Percentiles rank a stretch among this genome's conserved stretches.
Evolutionary conservation across 108 stramenopile species (phyloP).

Genomic region (Halocafeteria seosinensis): DNA sequence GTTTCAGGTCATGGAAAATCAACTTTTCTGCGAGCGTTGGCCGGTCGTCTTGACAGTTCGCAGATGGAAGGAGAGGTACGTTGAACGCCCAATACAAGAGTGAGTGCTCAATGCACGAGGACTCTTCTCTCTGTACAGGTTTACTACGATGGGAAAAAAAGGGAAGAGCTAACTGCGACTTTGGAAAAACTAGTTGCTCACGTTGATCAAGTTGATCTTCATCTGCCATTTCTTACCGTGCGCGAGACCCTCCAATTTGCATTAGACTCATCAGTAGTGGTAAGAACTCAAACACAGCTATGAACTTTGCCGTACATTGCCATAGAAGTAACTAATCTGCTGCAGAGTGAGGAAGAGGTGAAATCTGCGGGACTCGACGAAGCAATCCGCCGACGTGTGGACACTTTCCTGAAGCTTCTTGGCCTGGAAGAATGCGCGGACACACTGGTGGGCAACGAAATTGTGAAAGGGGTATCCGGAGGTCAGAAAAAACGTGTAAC

Average conservation of each 20-base stretch:
- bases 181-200: neutral
- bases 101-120: neutral
- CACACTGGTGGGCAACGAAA: conserved; percentile 40
- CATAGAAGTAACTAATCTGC: no score
- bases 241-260: conserved; percentile 11
- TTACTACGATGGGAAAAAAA: neutral
- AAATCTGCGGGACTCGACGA: neutral
- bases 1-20: neutral
- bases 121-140: neutral
- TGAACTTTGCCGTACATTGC: no score
- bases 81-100: neutral
- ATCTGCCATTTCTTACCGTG: conserved; percentile 7
- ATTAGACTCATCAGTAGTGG: neutral
- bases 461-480: conserved; percentile 60
- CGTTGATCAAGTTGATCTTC: conserved; percentile 3
- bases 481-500: conserved; percentile 71
- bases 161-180: neutral
- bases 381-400: conserved; percentile 5
- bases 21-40: neutral
- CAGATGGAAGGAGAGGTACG: neutral
- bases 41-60: neutral
- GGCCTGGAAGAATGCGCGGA: conserved; percentile 26
- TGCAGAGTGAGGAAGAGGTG: neutral
- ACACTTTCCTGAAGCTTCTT: conserved; percentile 27
- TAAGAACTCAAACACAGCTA: no score